Percentiles rank a stretch among this genome's conserved stretches.
Conservation (phyloP, 352 stramenopile genomes). For the Phytopythium sindhum region DNA sequence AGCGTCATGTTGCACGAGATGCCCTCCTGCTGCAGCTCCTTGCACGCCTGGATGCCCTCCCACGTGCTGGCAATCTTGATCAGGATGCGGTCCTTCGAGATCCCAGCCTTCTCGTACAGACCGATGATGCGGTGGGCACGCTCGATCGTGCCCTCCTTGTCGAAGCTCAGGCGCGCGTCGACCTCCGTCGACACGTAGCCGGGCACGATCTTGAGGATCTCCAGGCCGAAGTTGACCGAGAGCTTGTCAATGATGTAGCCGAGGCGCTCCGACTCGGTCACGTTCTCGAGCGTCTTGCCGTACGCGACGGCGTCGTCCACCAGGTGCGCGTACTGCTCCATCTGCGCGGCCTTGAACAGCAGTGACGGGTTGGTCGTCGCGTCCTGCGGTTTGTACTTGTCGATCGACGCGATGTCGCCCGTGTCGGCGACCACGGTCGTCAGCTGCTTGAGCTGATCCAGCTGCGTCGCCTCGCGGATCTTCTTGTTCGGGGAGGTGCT, state of each 20-base stretch:
- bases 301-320: conserved; percentile 96
- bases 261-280: conserved; percentile 85
- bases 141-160: conserved; percentile 91
- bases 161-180: conserved; percentile 95
- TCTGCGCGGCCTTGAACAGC: conserved; percentile 96
- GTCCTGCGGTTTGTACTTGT: conserved; percentile 94
- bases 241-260: conserved; percentile 96
- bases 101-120: conserved; percentile 96
- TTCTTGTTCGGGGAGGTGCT: conserved; percentile 73
- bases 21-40: conserved; percentile 94
- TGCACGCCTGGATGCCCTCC: conserved; percentile 96
- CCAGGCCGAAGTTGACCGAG: conserved; percentile 96
- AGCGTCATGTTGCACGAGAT: conserved; percentile 99
- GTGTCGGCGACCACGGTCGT: conserved; percentile 98
- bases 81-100: conserved; percentile 95
- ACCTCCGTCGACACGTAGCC: conserved; percentile 99
- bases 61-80: conserved; percentile 99
- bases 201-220: conserved; percentile 96
- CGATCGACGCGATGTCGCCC: conserved; percentile 92
- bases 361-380: conserved; percentile 99
- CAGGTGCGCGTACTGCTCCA: conserved; percentile 95
- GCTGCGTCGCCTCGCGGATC: conserved; percentile 67
- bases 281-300: conserved; percentile 72
- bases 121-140: conserved; percentile 94
- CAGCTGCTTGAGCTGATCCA: conserved; percentile 96